Evolutionary conservation across 768 basidiomycete species (phyloP).

Genomic region (Boletus reticuloceps): DNA sequence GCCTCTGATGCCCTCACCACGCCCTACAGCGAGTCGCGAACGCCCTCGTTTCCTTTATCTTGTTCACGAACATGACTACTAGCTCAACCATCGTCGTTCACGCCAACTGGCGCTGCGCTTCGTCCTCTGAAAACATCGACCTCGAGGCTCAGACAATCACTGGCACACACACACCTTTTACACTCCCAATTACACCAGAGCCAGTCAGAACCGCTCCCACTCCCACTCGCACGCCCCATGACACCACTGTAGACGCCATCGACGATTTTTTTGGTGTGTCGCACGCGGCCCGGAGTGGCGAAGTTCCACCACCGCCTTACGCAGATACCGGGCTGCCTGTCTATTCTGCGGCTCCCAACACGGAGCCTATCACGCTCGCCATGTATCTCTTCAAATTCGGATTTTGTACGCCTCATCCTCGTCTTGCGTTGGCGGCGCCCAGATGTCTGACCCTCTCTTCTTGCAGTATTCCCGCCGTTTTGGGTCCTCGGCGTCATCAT

Average conservation of each 20-base stretch:
- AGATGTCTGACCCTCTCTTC: neutral
- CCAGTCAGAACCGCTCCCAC: neutral
- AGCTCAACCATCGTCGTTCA: conserved; percentile 1
- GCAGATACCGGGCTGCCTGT: conserved; percentile 31
- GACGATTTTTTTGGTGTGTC: conserved; percentile 32
- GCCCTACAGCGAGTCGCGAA: neutral
- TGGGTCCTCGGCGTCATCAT: conserved; percentile 45
- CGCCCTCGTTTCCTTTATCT: neutral
- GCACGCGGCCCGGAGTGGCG: conserved; percentile 9
- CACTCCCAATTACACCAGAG: conserved; percentile 5
- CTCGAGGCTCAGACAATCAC: conserved; percentile 17
- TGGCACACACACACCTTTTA: conserved; percentile 1
- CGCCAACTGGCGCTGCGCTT: conserved; percentile 15
- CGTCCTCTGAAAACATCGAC: conserved; percentile 6
- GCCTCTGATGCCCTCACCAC: neutral
- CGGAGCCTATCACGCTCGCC: conserved; percentile 44
- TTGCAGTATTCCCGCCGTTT: conserved; percentile 46
- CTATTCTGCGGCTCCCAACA: conserved; percentile 27
- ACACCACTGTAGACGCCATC: conserved; percentile 9
- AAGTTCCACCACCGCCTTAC: conserved; percentile 31
- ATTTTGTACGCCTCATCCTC: conserved; percentile 38
- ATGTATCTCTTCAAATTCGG: conserved; percentile 49
- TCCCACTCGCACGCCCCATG: conserved; percentile 7
- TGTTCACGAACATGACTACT: no score
- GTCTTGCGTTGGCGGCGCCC: neutral